phyloP scores from a whole-genome alignment of 345 rosid species.

The Bretschneidera sinensis region DNA sequence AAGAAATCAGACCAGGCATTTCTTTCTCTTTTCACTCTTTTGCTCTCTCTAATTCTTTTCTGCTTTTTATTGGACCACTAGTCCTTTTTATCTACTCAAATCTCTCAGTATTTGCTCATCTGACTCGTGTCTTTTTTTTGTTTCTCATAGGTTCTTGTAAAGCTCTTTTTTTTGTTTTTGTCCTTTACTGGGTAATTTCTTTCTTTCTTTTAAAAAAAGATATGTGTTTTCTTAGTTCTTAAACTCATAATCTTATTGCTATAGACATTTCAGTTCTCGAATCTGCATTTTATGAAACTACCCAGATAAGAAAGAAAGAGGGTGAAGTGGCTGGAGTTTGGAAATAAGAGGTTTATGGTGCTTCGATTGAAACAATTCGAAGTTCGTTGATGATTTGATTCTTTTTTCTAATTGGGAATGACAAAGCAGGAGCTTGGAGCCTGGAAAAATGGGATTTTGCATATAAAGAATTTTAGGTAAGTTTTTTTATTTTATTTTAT shows the following conservation, averaged over 20 bases:
- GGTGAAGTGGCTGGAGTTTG: conserved; percentile 19
- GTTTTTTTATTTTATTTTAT: no score
- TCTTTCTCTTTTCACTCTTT: conserved; percentile 9
- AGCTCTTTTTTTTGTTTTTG: no score
- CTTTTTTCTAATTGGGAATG: background rate
- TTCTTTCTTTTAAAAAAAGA: background rate
- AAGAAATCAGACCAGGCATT: conserved; percentile 20
- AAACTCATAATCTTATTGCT: background rate
- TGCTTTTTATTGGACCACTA: conserved; percentile 1
- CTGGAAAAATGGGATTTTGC: conserved; percentile 11
- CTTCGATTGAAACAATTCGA: conserved; percentile 12
- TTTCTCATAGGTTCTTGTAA: conserved; percentile 2
- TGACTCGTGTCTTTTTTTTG: conserved; percentile 15
- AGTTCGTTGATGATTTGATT: conserved; percentile 13
- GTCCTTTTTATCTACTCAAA: conserved; percentile 2
- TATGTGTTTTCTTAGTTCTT: background rate
- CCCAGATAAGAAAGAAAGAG: conserved; percentile 5
- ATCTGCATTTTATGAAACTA: conserved; percentile 1
- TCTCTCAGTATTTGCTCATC: no score
- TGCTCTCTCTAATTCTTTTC: conserved; percentile 3
- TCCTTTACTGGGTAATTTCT: no score
- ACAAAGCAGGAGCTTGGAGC: conserved; percentile 7
- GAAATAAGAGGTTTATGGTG: conserved; percentile 7
- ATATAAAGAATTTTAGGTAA: conserved; percentile 26
- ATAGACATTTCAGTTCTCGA: background rate